Conservation (phyloP, 2,329 filamentous ascomycete genomes). For the Hirsutella thompsonii region DNA sequence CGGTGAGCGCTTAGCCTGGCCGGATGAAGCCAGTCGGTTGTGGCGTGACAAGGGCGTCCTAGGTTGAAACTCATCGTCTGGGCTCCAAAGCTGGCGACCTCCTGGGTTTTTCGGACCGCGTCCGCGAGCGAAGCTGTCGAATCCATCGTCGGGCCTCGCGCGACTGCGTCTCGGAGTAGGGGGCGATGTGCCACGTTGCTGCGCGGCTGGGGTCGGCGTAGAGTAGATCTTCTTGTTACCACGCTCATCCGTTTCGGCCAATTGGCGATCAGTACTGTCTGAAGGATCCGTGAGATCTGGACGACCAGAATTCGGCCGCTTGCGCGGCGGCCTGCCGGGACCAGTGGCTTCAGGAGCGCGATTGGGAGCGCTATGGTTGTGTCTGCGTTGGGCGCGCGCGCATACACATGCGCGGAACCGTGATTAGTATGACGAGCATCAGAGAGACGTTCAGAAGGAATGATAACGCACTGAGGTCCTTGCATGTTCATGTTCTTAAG, state of each 20-base stretch:
- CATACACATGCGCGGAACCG: too few relatives aligned
- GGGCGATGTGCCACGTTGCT: slow-evolving; percentile 8
- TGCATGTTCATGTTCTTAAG: slow-evolving; percentile 11
- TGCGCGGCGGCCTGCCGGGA: slow-evolving; percentile 1
- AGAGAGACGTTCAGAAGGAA: not conserved
- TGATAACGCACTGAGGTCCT: slow-evolving; percentile 4
- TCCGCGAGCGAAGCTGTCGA: slow-evolving; percentile 12
- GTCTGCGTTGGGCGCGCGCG: not conserved
- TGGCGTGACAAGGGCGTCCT: slow-evolving; percentile 3
- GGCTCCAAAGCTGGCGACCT: slow-evolving; percentile 15
- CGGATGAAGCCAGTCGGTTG: not conserved
- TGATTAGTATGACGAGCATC: not conserved
- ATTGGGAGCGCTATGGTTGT: not conserved
- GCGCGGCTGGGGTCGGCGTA: slow-evolving; percentile 11
- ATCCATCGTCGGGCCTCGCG: slow-evolving; percentile 5
- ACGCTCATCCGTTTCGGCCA: slow-evolving; percentile 6
- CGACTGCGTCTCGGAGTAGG: slow-evolving; percentile 9
- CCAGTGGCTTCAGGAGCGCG: not conserved
- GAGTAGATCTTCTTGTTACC: slow-evolving; percentile 15
- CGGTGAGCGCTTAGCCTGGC: slow-evolving; percentile 1
- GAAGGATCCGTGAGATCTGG: not conserved
- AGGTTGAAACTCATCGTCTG: slow-evolving; percentile 10
- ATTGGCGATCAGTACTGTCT: slow-evolving; percentile 3
- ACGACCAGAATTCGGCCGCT: slow-evolving; percentile 5
- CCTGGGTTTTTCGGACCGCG: slow-evolving; percentile 8